phyloP scores from a whole-genome alignment of 371 early-diverging fungal species.

The Lichtheimia ramosa region DNA sequence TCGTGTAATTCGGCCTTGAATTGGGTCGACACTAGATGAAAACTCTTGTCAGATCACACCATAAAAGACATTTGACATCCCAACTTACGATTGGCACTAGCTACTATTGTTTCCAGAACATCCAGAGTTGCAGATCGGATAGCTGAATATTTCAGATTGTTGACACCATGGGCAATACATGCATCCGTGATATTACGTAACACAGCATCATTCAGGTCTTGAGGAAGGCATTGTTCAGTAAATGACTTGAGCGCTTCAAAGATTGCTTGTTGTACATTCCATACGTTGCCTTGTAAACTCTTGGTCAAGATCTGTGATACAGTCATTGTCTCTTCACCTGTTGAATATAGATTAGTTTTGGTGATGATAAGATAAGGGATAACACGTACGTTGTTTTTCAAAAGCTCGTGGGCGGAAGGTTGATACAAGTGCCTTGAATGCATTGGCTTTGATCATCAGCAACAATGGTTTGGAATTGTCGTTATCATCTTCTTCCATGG shows the following conservation, averaged over 20 bases:
- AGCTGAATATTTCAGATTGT: conserved; percentile 47
- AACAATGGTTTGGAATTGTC: conserved; percentile 68
- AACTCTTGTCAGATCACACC: neutral
- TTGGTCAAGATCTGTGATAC: conserved; percentile 40
- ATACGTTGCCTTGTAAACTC: conserved; percentile 56
- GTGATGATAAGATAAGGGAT: neutral
- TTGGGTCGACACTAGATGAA: neutral
- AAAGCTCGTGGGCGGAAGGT: conserved; percentile 51
- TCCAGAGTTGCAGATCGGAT: conserved; percentile 44
- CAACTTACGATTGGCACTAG: conserved; percentile 3
- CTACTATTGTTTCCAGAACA: conserved; percentile 22
- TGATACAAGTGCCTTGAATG: conserved; percentile 65
- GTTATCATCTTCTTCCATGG: conserved; percentile 64
- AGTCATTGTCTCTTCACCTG: conserved; percentile 32
- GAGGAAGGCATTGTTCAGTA: conserved; percentile 22
- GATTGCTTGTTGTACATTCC: conserved; percentile 73
- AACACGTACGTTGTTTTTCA: conserved; percentile 49
- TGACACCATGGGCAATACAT: conserved; percentile 19
- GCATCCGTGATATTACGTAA: conserved; percentile 13
- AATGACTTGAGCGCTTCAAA: conserved; percentile 59
- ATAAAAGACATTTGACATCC: too few relatives aligned
- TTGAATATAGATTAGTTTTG: neutral
- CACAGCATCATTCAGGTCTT: conserved; percentile 4
- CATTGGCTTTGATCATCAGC: conserved; percentile 68
- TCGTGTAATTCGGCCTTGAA: neutral